These are phyloP conservation scores for Xylaria sp. DNA, from an alignment of 2,329 filamentous ascomycete species.

Conservation along the genomic window DNA sequence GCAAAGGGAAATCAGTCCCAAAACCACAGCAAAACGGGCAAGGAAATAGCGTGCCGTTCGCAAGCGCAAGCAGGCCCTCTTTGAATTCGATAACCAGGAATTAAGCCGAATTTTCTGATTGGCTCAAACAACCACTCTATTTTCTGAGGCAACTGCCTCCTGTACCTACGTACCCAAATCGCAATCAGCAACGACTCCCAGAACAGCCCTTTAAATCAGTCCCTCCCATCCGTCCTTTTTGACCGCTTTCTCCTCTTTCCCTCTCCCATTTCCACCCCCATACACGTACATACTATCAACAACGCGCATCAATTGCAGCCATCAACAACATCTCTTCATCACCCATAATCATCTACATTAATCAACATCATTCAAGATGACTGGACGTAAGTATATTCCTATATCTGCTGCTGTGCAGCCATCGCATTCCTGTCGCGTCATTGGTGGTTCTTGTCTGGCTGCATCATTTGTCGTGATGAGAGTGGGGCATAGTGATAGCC, in stretches of 20 bases:
- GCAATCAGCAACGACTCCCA: slow-evolving; percentile 50
- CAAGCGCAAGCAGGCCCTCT: slow-evolving; percentile 39
- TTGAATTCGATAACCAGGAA: slow-evolving; percentile 39
- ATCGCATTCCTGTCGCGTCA: slow-evolving; percentile 37
- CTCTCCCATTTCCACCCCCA: slow-evolving; percentile 43
- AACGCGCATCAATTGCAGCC: slow-evolving; percentile 40
- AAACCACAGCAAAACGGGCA: slow-evolving; percentile 44
- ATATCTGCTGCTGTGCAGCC: slow-evolving; percentile 26
- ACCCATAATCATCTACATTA: slow-evolving; percentile 42
- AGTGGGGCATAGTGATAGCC: slow-evolving; percentile 42
- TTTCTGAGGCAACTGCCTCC: slow-evolving; percentile 38
- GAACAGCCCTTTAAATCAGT: slow-evolving; percentile 41
- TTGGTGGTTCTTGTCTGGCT: slow-evolving; percentile 9
- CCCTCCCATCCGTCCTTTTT: slow-evolving; percentile 34
- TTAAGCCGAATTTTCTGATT: slow-evolving; percentile 42
- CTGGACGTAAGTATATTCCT: slow-evolving; percentile 72
- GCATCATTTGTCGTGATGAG: slow-evolving; percentile 28
- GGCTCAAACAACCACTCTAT: slow-evolving; percentile 35
- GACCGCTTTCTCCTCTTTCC: slow-evolving; percentile 32
- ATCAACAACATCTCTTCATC: slow-evolving; percentile 45
- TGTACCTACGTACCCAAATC: slow-evolving; percentile 31
- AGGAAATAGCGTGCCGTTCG: slow-evolving; percentile 40
- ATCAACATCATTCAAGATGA: slow-evolving; percentile 66
- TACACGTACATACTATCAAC: slow-evolving; percentile 45
- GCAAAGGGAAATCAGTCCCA: slow-evolving; percentile 36